Percentiles rank a stretch among this genome's conserved stretches.
Conservation (phyloP, 352 stramenopile species). For the Phytophthora pseudosyringae region DNA sequence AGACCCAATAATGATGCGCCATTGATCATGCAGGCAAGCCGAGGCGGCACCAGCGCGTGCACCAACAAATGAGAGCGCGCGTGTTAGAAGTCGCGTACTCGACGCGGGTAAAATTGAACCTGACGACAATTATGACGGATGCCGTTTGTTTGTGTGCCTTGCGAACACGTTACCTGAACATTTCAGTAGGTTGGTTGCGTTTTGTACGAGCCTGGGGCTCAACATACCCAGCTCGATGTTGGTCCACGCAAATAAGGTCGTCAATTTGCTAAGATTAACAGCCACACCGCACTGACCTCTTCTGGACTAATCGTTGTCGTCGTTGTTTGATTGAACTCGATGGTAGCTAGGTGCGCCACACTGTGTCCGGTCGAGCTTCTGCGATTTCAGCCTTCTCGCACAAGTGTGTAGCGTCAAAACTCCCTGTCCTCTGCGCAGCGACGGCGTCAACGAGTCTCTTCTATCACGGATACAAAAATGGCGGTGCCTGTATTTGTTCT, state of each 20-base stretch:
- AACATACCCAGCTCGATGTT: background rate
- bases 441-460: slow-evolving; percentile 8
- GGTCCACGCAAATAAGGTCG: background rate
- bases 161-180: too few species aligned
- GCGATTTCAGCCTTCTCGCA: background rate
- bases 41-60: background rate
- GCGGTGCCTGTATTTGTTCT: slow-evolving; percentile 22
- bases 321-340: slow-evolving; percentile 13
- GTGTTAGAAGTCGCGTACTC: too few species aligned
- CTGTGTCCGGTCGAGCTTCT: slow-evolving; percentile 12
- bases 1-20: background rate
- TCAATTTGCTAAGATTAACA: slow-evolving; percentile 3
- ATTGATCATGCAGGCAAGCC: slow-evolving; percentile 1
- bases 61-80: background rate
- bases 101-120: too few species aligned
- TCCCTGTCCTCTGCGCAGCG: background rate
- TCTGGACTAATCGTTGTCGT: slow-evolving; percentile 17
- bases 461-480: slow-evolving; percentile 27
- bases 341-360: slow-evolving; percentile 9
- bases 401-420: background rate
- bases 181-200: background rate
- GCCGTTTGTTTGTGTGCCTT: too few species aligned
- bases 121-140: too few species aligned
- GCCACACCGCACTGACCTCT: slow-evolving; percentile 15
- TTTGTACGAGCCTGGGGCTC: slow-evolving; percentile 1